Evolutionary conservation across 2,329 filamentous ascomycete genomes (phyloP), one percentile per base, ranked within the genome.

Genomic region (Phoma sp.): DNA sequence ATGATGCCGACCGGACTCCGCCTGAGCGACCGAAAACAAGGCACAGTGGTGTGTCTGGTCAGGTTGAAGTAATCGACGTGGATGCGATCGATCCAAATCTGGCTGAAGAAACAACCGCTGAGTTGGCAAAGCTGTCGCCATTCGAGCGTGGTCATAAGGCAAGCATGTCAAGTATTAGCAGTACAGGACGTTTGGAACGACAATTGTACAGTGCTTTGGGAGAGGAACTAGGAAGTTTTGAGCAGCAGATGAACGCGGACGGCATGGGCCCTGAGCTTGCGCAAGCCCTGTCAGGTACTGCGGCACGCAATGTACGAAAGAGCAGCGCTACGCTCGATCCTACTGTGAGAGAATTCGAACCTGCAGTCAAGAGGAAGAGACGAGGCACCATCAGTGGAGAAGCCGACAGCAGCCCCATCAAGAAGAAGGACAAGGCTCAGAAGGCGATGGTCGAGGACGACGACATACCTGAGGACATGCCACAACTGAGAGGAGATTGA

Each of bases 171-270:
- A 69, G 66, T 48, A 59, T 70, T 27, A 69, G 70, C 33, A 70
- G 68, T 43, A 69, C 66, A 0, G 59, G 48, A 4, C 63, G 63
- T 14, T 42, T 73, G 0, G 70, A 73, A 60, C 52, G 57, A 35
- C 59, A 69, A 35, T 53, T 72, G 2, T 72, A 60, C 45, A 69
- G 62, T 57, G 70, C 71, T 11, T 48, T 74, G 6, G 70, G 70
- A 1, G 70, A 71, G 4, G 69, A 70, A 36, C 48, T 72, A 3
- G 60, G 58, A n/a, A 56, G 59, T 27, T 67, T 70, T 13, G 58
- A 70, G 14, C 53, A 60, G 3, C 52, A 55, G 7, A 45, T 58
- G 7, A 45, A 62, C 9, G 40, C 48, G 7, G 48, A 43, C 13
- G 42, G 46, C 10, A 60, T 64, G 56, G 56, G 55, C 10, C 47